Evolutionary conservation across 306 rosid species (phyloP), one percentile per base, ranked within the genome.

Genomic region (Nissolia schottii): DNA sequence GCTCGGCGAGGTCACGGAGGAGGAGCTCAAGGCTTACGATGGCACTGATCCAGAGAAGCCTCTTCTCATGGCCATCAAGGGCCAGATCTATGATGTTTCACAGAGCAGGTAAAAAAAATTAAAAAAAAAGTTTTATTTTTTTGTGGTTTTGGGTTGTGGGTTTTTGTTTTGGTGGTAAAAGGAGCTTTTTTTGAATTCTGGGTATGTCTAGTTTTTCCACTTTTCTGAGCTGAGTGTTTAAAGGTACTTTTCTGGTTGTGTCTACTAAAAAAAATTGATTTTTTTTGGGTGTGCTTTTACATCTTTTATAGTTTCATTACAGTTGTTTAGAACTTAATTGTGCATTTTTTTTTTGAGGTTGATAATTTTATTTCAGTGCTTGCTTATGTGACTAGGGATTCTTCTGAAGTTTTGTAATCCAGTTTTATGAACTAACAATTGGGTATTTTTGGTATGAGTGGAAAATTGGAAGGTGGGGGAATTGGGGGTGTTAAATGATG

Each of bases 81-180:
- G 95, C 40, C 96, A 91, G 98, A 94, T 94, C 97, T 94, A 94
- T 62, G 98, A 94, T 79, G 97, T 94, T 19, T 85, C 98, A 1
- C 96, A 82, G 74, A 79, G 98, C 97, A 91, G 98, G 98, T 91
- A 22, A n/a, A n/a, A n/a, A n/a, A n/a, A n/a, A n/a, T n/a, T n/a
- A n/a, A n/a, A n/a, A n/a, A n/a, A n/a, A n/a, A n/a, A n/a, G n/a
- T n/a, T n/a, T n/a, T n/a, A n/a, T n/a, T n/a, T 73, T 32, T 35
- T 61, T 64, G 35, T 54, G 77, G 41, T 79, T 14, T 68, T 6
- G 74, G 60, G 24, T 41, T 73, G 1, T 60, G 53, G 70, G 65
- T 35, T 24, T 34, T 10, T 3, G 6, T 46, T 64, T 70, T n/a
- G 22, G 31, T 22, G 20, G 62, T 78, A 29, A 51, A 51, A 25